phyloP scores from a whole-genome alignment of 768 basidiomycete species.

The Paxillus involutus region DNA sequence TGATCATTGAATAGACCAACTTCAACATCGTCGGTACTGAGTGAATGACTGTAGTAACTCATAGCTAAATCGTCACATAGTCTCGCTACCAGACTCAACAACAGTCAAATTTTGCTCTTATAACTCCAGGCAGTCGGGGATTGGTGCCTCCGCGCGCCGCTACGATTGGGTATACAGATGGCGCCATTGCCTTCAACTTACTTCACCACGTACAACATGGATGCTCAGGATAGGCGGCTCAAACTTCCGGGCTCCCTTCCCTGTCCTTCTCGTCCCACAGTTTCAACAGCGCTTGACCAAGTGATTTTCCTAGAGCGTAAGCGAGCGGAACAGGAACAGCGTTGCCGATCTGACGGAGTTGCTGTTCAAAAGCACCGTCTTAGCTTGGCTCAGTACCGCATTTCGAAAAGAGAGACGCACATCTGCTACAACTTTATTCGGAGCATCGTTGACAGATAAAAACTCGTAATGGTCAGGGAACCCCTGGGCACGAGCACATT shows the following conservation, averaged over 20 bases:
- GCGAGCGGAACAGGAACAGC: conserved; percentile 76
- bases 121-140: too few species aligned
- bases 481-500: conserved; percentile 74
- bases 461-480: conserved; percentile 76
- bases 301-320: conserved; percentile 52
- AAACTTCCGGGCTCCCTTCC: conserved; percentile 45
- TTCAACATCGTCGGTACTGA: too few species aligned
- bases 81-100: too few species aligned
- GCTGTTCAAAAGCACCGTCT: conserved; percentile 38
- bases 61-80: too few species aligned
- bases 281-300: conserved; percentile 45
- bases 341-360: conserved; percentile 77
- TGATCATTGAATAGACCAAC: too few species aligned
- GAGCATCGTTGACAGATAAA: conserved; percentile 41
- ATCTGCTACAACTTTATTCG: conserved; percentile 42
- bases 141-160: too few species aligned
- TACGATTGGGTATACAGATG: too few species aligned
- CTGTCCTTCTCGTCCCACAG: conserved; percentile 45
- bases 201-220: too few species aligned
- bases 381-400: conserved; percentile 1
- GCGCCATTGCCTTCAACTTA: too few species aligned
- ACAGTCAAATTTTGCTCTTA: too few species aligned
- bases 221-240: neutral
- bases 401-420: conserved; percentile 38
- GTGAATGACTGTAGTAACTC: too few species aligned